These are phyloP conservation scores for Penicillium hesseltinei DNA, from an alignment of 2,329 filamentous ascomycete genomes.

Conservation along the genomic window DNA sequence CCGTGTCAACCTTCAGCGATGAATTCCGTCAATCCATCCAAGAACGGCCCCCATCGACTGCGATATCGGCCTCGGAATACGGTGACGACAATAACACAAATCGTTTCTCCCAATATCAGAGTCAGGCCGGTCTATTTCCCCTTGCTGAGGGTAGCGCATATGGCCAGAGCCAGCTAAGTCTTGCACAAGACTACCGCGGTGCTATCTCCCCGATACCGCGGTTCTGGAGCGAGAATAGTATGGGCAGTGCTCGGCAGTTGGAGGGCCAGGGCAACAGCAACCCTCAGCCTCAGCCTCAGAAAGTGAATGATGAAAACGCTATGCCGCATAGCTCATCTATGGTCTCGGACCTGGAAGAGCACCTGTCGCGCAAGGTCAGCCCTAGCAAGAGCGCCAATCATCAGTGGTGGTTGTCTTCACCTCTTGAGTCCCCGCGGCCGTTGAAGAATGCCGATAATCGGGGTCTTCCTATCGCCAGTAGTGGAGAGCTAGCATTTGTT, in stretches of 20 bases:
- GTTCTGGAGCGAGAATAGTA: conserved; percentile 38
- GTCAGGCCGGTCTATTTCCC: conserved; percentile 25
- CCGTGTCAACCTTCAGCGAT: conserved; percentile 33
- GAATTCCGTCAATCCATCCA: conserved; percentile 32
- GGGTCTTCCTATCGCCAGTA: conserved; percentile 24
- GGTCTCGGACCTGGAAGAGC: conserved; percentile 25
- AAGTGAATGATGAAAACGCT: conserved; percentile 9
- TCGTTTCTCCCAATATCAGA: conserved; percentile 33
- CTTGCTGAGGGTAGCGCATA: conserved; percentile 20
- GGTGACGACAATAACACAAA: conserved; percentile 29
- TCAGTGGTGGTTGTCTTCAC: conserved; percentile 12
- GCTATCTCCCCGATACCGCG: conserved; percentile 38
- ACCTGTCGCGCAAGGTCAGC: conserved; percentile 19
- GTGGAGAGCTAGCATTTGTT: conserved; percentile 27
- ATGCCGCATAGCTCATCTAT: conserved; percentile 23
- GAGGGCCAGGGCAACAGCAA: conserved; percentile 22
- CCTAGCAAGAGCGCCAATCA: conserved; percentile 9
- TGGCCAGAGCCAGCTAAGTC: conserved; percentile 34
- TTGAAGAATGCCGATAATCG: conserved; percentile 14
- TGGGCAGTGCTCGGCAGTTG: conserved; percentile 26
- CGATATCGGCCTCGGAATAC: conserved; percentile 38
- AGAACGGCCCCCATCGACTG: conserved; percentile 34
- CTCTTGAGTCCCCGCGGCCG: conserved; percentile 17
- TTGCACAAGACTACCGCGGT: conserved; percentile 40
- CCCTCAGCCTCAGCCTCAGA: conserved; percentile 6